phyloP scores from a whole-genome alignment of 1,284 basidiomycete genomes.

The Leccinum subatratum region DNA sequence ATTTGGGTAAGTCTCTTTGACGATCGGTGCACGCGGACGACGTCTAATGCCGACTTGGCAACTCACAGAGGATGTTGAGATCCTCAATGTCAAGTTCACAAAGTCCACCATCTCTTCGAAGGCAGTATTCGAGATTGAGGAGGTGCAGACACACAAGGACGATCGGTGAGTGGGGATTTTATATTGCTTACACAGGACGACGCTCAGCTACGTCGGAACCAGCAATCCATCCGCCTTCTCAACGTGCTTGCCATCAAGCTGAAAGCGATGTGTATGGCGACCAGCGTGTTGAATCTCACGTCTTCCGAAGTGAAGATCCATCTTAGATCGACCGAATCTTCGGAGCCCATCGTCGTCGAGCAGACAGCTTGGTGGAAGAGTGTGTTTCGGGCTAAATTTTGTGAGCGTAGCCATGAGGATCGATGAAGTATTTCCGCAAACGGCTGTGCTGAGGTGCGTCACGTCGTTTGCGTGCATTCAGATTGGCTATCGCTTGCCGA shows the following conservation, averaged over 20 bases:
- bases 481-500: background rate
- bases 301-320: slow-evolving; percentile 98
- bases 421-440: slow-evolving; percentile 92
- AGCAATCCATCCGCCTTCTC: slow-evolving; percentile 79
- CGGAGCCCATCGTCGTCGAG: slow-evolving; percentile 96
- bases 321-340: slow-evolving; percentile 86
- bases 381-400: slow-evolving; percentile 92
- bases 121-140: slow-evolving; percentile 96
- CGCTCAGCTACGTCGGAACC: too few species aligned
- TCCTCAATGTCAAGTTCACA: slow-evolving; percentile 86
- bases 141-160: slow-evolving; percentile 92
- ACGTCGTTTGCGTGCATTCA: background rate
- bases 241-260: slow-evolving; percentile 87
- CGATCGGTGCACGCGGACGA: background rate
- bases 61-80: slow-evolving; percentile 80
- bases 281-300: slow-evolving; percentile 92
- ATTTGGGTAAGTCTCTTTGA: slow-evolving; percentile 76
- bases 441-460: slow-evolving; percentile 80
- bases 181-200: background rate
- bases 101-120: slow-evolving; percentile 98
- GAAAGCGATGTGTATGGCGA: slow-evolving; percentile 82
- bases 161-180: slow-evolving; percentile 59
- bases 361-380: slow-evolving; percentile 96
- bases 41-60: slow-evolving; percentile 52
- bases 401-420: slow-evolving; percentile 91